phyloP scores from a whole-genome alignment of 2,329 filamentous ascomycete species.

The Penicillium sp. region DNA sequence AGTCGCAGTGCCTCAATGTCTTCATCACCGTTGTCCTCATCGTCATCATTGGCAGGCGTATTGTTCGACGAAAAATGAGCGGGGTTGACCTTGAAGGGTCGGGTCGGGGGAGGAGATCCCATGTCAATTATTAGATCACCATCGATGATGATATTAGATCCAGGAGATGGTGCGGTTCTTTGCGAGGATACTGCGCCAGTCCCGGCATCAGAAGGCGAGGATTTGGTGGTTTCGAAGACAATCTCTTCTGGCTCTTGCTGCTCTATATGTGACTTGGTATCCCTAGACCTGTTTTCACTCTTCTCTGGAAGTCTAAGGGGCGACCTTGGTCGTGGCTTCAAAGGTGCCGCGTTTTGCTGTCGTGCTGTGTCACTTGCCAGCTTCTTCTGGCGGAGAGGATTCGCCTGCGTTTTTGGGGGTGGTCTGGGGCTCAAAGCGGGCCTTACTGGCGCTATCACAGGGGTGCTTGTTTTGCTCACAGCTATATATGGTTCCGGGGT shows the following conservation, averaged over 20 bases:
- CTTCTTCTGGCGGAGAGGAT: conserved; percentile 40
- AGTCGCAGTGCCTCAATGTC: conserved; percentile 45
- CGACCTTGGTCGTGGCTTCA: conserved; percentile 32
- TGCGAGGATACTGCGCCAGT: conserved; percentile 35
- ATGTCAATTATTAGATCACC: conserved; percentile 55
- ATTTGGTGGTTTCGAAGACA: conserved; percentile 28
- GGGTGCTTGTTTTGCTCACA: conserved; percentile 40
- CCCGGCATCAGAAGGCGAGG: conserved; percentile 39
- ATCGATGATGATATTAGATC: conserved; percentile 52
- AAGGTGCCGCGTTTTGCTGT: conserved; percentile 19
- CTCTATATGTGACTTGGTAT: not conserved
- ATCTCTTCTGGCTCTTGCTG: conserved; percentile 30
- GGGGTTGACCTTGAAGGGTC: conserved; percentile 46
- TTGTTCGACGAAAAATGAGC: conserved; percentile 49
- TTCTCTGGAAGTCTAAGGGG: conserved; percentile 21
- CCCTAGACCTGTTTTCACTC: not conserved
- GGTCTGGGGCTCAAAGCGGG: conserved; percentile 33
- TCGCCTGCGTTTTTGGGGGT: conserved; percentile 36
- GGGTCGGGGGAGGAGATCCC: conserved; percentile 51
- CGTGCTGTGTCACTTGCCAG: conserved; percentile 28
- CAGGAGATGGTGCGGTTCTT: conserved; percentile 40
- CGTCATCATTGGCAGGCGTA: conserved; percentile 41
- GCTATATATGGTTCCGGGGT: conserved; percentile 42
- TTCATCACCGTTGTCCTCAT: conserved; percentile 44
- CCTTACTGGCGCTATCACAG: conserved; percentile 36